phyloP scores from a whole-genome alignment of 1,139 yeast genomes.

The Zygotorulaspora mrakii region DNA sequence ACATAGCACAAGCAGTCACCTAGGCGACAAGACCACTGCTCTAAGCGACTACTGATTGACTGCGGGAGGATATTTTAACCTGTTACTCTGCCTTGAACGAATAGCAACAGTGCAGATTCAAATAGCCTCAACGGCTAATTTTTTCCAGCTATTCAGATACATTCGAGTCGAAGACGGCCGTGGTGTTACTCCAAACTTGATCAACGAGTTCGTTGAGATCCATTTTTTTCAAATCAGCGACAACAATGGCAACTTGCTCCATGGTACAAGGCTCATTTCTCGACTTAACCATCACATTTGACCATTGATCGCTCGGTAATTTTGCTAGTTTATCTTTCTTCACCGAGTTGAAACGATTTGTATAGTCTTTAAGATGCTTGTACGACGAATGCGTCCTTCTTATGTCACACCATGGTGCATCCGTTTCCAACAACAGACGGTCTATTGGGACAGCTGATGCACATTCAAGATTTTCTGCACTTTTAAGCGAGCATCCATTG shows the following conservation, averaged over 20 bases:
- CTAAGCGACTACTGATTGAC: too few relatives aligned
- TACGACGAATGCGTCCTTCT: constrained; percentile 77
- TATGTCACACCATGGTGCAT: constrained; percentile 98
- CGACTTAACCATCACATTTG: constrained; percentile 58
- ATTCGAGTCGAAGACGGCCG: constrained; percentile 42
- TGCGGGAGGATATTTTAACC: too few relatives aligned
- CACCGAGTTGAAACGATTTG: constrained; percentile 24
- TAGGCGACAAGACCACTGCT: too few relatives aligned
- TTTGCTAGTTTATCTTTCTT: constrained; percentile 31
- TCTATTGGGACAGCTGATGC: constrained; percentile 64
- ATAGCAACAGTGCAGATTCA: too few relatives aligned
- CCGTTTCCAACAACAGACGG: constrained; percentile 79
- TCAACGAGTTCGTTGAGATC: constrained; percentile 55
- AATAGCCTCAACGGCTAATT: too few relatives aligned
- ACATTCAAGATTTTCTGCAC: constrained; percentile 66
- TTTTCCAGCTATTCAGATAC: too few relatives aligned
- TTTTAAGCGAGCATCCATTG: constrained; percentile 88
- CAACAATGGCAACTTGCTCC: constrained; percentile 74
- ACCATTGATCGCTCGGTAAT: constrained; percentile 20
- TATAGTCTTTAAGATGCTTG: constrained; percentile 42
- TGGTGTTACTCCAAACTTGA: constrained; percentile 60
- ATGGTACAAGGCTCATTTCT: constrained; percentile 90
- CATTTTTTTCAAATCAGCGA: constrained; percentile 54
- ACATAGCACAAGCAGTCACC: too few relatives aligned
- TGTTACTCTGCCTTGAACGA: too few relatives aligned